Conservation (phyloP, 768 basidiomycete genomes). For the Suillus alpinus region DNA sequence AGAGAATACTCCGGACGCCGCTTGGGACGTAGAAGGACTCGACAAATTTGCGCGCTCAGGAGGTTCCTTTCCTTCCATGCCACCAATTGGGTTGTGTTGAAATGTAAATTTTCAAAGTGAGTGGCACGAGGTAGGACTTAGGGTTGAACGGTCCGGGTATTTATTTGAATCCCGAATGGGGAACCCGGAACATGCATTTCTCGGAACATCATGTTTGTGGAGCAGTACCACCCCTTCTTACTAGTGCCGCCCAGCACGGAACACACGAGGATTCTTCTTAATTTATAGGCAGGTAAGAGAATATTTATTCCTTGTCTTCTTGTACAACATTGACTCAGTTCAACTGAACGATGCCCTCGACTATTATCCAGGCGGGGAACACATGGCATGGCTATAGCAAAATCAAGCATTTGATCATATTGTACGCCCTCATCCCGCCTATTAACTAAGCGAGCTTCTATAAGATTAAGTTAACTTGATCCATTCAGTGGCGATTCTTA, state of each 20-base stretch:
- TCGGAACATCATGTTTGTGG: slow-evolving; percentile 4
- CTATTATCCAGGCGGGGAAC: slow-evolving; percentile 10
- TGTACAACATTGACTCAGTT: not conserved
- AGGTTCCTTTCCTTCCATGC: not conserved
- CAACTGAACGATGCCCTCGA: slow-evolving; percentile 8
- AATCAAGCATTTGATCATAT: slow-evolving; percentile 47
- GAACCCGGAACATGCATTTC: not conserved
- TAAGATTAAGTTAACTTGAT: not conserved
- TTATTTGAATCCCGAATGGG: not conserved
- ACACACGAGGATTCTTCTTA: not conserved
- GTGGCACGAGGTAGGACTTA: not conserved
- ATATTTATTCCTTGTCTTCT: not conserved
- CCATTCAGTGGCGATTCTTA: slow-evolving; percentile 62
- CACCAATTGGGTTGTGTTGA: not conserved
- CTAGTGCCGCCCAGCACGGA: not conserved
- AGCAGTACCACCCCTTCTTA: not conserved
- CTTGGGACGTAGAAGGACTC: slow-evolving; percentile 5
- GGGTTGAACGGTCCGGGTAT: not conserved
- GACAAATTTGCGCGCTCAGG: not conserved
- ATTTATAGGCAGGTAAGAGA: not conserved
- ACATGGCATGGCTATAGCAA: slow-evolving; percentile 44
- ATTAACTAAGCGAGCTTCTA: not conserved
- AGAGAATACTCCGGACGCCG: slow-evolving; percentile 23
- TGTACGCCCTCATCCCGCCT: slow-evolving; percentile 37
- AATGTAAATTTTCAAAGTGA: not conserved